phyloP scores from a whole-genome alignment of 768 basidiomycete species.

The Boletus pseudopeckii region DNA sequence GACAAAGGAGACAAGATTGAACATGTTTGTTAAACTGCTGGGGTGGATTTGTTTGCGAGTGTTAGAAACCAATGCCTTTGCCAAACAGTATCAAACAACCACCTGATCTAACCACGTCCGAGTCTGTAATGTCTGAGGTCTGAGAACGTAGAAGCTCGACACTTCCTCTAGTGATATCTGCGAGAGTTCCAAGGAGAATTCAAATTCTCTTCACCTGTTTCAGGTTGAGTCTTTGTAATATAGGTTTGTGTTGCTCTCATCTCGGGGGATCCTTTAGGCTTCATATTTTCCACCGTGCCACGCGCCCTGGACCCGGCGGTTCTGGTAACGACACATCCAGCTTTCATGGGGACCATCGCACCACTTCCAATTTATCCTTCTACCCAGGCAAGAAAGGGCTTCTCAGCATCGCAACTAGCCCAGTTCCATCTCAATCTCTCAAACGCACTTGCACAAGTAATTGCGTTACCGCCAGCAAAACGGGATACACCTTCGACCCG shows the following conservation, averaged over 20 bases:
- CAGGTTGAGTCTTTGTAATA: neutral
- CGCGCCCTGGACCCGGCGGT: neutral
- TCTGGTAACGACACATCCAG: neutral
- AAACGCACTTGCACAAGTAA: constrained; percentile 41
- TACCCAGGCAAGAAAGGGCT: constrained; percentile 40
- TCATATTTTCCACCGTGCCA: neutral
- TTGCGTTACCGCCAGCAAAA: constrained; percentile 48
- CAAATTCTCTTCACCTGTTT: neutral
- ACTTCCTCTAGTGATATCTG: neutral
- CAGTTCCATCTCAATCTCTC: constrained; percentile 48
- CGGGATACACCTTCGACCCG: constrained; percentile 43
- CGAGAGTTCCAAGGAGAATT: neutral
- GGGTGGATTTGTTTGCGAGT: constrained; percentile 2
- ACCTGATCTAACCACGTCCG: neutral
- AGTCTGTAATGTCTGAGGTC: too few species aligned
- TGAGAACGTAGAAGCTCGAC: neutral
- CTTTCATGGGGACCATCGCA: constrained; percentile 27
- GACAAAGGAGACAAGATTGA: constrained; percentile 49
- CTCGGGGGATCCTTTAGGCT: neutral
- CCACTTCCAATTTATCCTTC: constrained; percentile 59
- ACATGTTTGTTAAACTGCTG: constrained; percentile 59
- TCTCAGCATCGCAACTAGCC: constrained; percentile 52
- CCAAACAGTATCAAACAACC: constrained; percentile 7
- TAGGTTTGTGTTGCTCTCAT: neutral
- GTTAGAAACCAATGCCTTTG: constrained; percentile 6